Evolutionary conservation across 2,329 filamentous ascomycete species (phyloP).

Genomic region (Fonsecaea pedrosoi): DNA sequence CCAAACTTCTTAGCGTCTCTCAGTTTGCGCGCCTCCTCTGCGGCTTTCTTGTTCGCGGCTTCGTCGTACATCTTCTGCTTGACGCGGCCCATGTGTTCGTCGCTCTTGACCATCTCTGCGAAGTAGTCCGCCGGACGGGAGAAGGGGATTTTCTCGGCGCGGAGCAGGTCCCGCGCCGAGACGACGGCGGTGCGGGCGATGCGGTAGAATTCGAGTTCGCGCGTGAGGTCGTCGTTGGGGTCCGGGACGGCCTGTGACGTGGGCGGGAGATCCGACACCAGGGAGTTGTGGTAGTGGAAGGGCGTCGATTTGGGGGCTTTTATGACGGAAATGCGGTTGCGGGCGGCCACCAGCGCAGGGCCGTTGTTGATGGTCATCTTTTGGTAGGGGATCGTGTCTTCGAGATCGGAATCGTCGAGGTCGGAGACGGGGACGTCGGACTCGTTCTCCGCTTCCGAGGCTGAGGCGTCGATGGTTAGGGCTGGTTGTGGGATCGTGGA

Average conservation of each 20-base stretch:
- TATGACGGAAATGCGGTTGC: constrained; percentile 74
- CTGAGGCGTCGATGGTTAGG: constrained; percentile 54
- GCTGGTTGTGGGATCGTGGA: constrained; percentile 46
- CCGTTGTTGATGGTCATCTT: constrained; percentile 98
- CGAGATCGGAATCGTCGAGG: constrained; percentile 78
- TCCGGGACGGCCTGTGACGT: constrained; percentile 77
- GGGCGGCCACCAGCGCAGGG: constrained; percentile 77
- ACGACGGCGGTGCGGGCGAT: constrained; percentile 83
- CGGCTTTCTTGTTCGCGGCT: constrained; percentile 88
- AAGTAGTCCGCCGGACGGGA: constrained; percentile 93
- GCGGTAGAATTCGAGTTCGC: constrained; percentile 91
- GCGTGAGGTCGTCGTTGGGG: constrained; percentile 86
- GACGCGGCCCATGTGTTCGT: constrained; percentile 97
- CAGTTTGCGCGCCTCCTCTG: constrained; percentile 87
- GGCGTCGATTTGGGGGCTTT: constrained; percentile 59
- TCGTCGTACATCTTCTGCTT: constrained; percentile 92
- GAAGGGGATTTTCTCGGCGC: constrained; percentile 83
- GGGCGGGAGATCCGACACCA: constrained; percentile 63
- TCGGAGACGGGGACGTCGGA: constrained; percentile 91
- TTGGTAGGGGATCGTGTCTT: constrained; percentile 87
- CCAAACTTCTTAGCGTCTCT: constrained; percentile 98
- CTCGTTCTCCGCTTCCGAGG: constrained; percentile 74
- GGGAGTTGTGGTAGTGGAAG: constrained; percentile 82
- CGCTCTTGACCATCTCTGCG: constrained; percentile 98
- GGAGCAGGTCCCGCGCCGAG: constrained; percentile 73